A percentile compares a stretch with the other conserved stretches of the same genome.
Conservation (phyloP, 2,329 filamentous ascomycete genomes). For the Chalaropsis thielavioides region DNA sequence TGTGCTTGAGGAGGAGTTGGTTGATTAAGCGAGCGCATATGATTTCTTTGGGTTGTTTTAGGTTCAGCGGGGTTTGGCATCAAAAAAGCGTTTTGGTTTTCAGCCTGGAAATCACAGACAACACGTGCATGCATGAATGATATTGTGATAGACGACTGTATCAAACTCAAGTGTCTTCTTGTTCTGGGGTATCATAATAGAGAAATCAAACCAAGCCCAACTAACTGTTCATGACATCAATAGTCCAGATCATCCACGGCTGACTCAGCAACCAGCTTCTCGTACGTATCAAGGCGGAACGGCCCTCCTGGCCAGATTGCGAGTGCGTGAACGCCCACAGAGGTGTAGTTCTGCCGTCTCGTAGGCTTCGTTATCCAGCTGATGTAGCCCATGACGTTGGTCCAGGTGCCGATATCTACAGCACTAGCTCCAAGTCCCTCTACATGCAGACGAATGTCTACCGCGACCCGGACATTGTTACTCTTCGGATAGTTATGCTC, state of each 20-base stretch:
- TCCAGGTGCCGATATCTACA: slow-evolving; percentile 63
- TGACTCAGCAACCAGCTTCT: slow-evolving; percentile 27
- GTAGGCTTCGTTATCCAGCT: slow-evolving; percentile 22
- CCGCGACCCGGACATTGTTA: slow-evolving; percentile 36
- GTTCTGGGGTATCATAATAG: background rate
- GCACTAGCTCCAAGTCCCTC: slow-evolving; percentile 47
- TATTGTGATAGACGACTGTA: background rate
- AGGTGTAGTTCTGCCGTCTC: background rate
- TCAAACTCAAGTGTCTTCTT: background rate
- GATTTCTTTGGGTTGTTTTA: too few species aligned
- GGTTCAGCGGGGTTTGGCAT: too few species aligned
- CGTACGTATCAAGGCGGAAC: slow-evolving; percentile 57
- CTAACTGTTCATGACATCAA: background rate
- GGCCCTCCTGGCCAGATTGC: slow-evolving; percentile 65
- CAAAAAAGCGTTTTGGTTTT: too few species aligned
- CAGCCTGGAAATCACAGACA: background rate
- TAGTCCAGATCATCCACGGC: background rate
- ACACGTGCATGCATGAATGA: background rate
- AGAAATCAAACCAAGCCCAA: background rate
- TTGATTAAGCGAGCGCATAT: too few species aligned
- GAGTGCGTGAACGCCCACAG: slow-evolving; percentile 52
- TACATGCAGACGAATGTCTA: slow-evolving; percentile 60
- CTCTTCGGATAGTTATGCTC: slow-evolving; percentile 48
- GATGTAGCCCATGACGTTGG: slow-evolving; percentile 79
- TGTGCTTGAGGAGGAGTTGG: background rate